phyloP scores from a whole-genome alignment of 352 stramenopile species.

The Elongisporangium prolatum region DNA sequence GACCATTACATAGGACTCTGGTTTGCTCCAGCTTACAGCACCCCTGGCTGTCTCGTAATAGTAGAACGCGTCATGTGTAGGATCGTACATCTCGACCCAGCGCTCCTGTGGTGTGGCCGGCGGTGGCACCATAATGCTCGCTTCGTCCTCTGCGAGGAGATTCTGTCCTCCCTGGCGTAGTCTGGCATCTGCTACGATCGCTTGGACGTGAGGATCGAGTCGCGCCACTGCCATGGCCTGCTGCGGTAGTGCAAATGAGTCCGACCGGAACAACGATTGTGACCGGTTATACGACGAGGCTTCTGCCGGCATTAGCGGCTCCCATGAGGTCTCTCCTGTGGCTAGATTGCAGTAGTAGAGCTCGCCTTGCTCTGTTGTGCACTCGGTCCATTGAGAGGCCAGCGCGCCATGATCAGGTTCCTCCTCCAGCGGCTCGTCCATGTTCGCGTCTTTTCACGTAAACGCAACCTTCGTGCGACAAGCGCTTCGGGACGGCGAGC shows the following conservation, averaged over 20 bases:
- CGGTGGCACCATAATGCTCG: background rate
- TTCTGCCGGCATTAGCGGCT: slow-evolving; percentile 11
- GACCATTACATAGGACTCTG: slow-evolving; percentile 24
- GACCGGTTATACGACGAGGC: background rate
- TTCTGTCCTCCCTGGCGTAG: slow-evolving; percentile 9
- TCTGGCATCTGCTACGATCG: slow-evolving; percentile 1
- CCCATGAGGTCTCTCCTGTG: slow-evolving; percentile 46
- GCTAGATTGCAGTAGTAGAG: slow-evolving; percentile 34
- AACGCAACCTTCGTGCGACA: no score
- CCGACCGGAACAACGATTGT: background rate
- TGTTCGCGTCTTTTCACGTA: no score
- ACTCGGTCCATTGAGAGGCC: slow-evolving; percentile 23
- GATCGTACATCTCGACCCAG: slow-evolving; percentile 57
- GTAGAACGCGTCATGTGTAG: slow-evolving; percentile 34
- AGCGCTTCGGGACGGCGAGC: no score
- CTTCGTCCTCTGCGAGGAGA: slow-evolving; percentile 15
- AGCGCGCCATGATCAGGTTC: no score
- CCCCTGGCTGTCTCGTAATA: slow-evolving; percentile 41
- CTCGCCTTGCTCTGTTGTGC: slow-evolving; percentile 32
- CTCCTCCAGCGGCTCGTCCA: no score
- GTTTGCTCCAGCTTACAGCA: slow-evolving; percentile 38
- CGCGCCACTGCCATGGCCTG: background rate
- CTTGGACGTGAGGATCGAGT: no score
- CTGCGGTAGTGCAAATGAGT: background rate
- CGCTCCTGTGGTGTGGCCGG: slow-evolving; percentile 7